Base-by-base conservation (phyloP, 2,329 filamentous ascomycete species). In the Clonostachys byssicola region DNA sequence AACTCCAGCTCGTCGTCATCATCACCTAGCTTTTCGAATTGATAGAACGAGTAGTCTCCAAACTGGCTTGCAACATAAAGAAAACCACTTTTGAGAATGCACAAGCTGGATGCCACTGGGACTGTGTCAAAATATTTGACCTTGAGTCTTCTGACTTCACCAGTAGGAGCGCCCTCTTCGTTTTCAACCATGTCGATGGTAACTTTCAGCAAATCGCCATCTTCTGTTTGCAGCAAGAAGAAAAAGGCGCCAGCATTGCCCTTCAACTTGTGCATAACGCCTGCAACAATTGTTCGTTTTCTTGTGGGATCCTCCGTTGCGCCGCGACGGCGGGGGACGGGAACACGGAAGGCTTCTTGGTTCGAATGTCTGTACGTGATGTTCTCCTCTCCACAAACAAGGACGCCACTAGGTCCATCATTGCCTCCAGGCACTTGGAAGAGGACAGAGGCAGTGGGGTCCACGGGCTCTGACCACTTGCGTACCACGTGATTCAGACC, bases 121-220 rank as follows among this genome's bases (percentile, higher is more conserved):
- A 96, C 88, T 0, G 94, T 99, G 59, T 99, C 94, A 58, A 97
- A 99, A 66, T 97, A 99, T 65, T 96, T 96, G 68, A 99, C 89
- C 65, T 90, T 94, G 49, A 99, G 73, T 49, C 85, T 79, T 57
- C 81, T 81, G 3, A 97, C 92, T 60, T 94, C 89, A 33, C 88
- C 87, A 1, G 88, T 92, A 1, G 85, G 75, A 50, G 89, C 85
- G 12, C 87, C 89, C 42, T 88, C 81, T 2, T 86, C 81, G 56
- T 95, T 89, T 56, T 92, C 86, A 10, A 85, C 78, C 84, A 96
- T 92, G 53, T 96, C 91, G 50, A 99, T 84, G 1, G 87, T 96
- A 44, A 97, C 80, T 65, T 97, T 97, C 78, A 99, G 97, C 7
- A 99, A 75, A 65, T 99, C 95, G n/a, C 94, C 94, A 63, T 99